Evolutionary conservation across 331 rosid genomes (phyloP), one percentile per base, ranked within the genome.

Genomic region (Quercus tomentella): DNA sequence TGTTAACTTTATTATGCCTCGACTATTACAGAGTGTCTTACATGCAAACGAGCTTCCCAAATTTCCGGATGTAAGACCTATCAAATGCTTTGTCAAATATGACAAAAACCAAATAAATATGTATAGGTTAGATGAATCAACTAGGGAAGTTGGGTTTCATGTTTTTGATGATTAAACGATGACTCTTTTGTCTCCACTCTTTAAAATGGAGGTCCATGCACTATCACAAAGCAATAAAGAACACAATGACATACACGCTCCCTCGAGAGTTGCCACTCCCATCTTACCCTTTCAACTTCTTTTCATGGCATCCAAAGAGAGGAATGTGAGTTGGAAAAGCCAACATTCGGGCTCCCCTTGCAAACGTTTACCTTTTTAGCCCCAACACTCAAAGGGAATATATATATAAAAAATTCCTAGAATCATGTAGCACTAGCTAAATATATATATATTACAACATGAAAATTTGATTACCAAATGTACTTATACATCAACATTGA

Each of bases 141-240:
- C 65, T 18, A 54, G 10, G 76, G 21, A 16, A 49, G 60, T 62
- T 20, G 74, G 75, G 80, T 49, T 73, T 52, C 75, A 68, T 79
- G 75, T 76, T 23, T 10, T 83, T 80, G 83, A 92, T 90, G 94
- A 90, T 92, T 80, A 82, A 73, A 22, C 49, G 81, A 89, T 12
- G 92, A 88, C 93, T 74, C 89, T 82, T 88, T 92, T 86, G 89
- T 88, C 88, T 81, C 91, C 93, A 90, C 93, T 85, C 85, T 80
- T 26, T 63, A 68, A 78, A 54, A 73, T 75, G 86, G 82, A 81
- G 86, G 92, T 86, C 90, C 88, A 86, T 72, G 82, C 94, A 85
- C 92, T 71, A 84, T 57, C 86, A 56, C 72, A 88, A 84, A 87
- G 87, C 85, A 81, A 80, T 72, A 84, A 80, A 82, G 82, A 83